Conservation (phyloP, 768 basidiomycete genomes). For the Russula olivacea region DNA sequence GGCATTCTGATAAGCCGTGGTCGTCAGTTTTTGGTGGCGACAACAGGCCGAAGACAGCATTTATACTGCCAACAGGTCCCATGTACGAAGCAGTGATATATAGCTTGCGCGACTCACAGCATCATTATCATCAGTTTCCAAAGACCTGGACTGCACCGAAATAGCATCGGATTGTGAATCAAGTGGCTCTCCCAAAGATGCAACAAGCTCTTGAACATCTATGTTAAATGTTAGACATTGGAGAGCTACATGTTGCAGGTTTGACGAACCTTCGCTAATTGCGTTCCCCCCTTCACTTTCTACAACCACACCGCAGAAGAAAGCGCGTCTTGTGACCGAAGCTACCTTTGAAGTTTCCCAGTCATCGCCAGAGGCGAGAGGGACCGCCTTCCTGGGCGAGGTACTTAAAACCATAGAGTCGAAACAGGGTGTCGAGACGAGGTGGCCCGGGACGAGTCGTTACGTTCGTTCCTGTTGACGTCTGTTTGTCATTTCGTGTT, state of each 20-base stretch:
- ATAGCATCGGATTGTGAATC: slow-evolving; percentile 43
- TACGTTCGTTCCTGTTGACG: slow-evolving; percentile 15
- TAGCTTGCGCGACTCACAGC: slow-evolving; percentile 27
- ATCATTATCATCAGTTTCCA: slow-evolving; percentile 31
- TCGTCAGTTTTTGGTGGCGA: neutral
- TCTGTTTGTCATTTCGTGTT: slow-evolving; percentile 16
- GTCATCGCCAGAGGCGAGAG: slow-evolving; percentile 66
- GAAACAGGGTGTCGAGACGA: neutral
- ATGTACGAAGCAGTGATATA: neutral
- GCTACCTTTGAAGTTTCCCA: slow-evolving; percentile 38
- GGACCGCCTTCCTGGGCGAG: slow-evolving; percentile 69
- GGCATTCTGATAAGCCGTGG: neutral
- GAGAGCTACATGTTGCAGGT: neutral
- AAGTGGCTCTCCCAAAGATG: slow-evolving; percentile 68
- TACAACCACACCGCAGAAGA: slow-evolving; percentile 86
- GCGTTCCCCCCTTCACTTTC: slow-evolving; percentile 70
- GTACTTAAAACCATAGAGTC: slow-evolving; percentile 53
- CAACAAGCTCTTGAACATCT: slow-evolving; percentile 40
- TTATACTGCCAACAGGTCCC: neutral
- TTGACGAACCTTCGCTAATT: slow-evolving; percentile 55
- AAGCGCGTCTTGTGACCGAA: slow-evolving; percentile 67
- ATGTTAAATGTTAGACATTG: neutral
- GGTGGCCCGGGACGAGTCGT: neutral
- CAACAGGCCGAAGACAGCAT: neutral
- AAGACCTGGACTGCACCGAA: slow-evolving; percentile 39